Evolutionary conservation across 1,284 basidiomycete species (phyloP).

Genomic region (Agroathelia rolfsii): DNA sequence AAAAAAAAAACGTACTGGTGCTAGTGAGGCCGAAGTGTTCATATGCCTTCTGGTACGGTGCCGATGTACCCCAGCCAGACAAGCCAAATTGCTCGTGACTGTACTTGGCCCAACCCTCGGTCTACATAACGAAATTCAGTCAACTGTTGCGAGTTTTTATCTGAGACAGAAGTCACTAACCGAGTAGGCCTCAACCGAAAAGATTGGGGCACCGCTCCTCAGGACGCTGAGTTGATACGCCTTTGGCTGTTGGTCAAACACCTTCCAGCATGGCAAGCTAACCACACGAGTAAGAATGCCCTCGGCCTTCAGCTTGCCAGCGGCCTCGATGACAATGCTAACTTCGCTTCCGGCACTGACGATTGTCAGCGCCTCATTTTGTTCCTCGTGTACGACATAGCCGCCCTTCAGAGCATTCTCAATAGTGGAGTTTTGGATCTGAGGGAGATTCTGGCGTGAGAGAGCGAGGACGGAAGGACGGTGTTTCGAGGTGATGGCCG

Average conservation of each 20-base stretch:
- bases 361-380: constrained; percentile 74
- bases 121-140: constrained; percentile 26
- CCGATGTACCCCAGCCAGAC: constrained; percentile 78
- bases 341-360: constrained; percentile 89
- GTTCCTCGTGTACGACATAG: constrained; percentile 80
- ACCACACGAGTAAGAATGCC: constrained; percentile 80
- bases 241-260: constrained; percentile 79
- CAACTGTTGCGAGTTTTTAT: constrained; percentile 1
- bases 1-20: constrained; percentile 39
- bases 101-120: constrained; percentile 79
- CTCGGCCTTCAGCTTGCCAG: constrained; percentile 62
- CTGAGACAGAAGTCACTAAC: constrained; percentile 23
- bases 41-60: constrained; percentile 84
- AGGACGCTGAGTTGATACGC: constrained; percentile 81
- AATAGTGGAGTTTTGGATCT: constrained; percentile 81
- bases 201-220: constrained; percentile 80
- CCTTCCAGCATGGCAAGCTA: constrained; percentile 82
- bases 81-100: constrained; percentile 85
- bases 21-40: constrained; percentile 83
- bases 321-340: constrained; percentile 78
- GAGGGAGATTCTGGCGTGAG: constrained; percentile 88
- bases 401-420: constrained; percentile 81
- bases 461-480: constrained; percentile 86
- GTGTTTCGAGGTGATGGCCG: constrained; percentile 61
- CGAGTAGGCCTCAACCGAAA: constrained; percentile 82